These are phyloP conservation scores for Chlorophyllum brunneum DNA, from an alignment of 768 basidiomycete genomes.

Conservation along the genomic window DNA sequence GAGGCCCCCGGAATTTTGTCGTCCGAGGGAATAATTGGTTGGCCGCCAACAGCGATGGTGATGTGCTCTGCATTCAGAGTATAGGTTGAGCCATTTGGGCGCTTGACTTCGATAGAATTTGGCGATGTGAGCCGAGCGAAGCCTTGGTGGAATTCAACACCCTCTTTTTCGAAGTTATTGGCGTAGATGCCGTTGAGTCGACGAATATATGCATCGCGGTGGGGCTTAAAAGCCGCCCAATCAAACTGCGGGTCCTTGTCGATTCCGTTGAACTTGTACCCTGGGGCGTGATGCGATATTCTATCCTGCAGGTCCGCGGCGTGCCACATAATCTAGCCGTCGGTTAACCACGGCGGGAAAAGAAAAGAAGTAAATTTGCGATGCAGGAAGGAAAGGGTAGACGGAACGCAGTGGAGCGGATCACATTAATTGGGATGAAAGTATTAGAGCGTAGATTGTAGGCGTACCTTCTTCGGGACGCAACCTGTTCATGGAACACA, in stretches of 20 bases:
- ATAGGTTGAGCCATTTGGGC: slow-evolving; percentile 65
- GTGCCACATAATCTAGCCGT: slow-evolving; percentile 91
- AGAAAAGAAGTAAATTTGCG: slow-evolving; percentile 1
- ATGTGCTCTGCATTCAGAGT: slow-evolving; percentile 74
- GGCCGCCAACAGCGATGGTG: slow-evolving; percentile 83
- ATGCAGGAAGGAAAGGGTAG: neutral
- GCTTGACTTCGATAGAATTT: slow-evolving; percentile 69
- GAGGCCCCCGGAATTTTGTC: slow-evolving; percentile 84
- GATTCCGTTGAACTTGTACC: slow-evolving; percentile 67
- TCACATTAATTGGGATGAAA: neutral
- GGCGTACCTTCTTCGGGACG: slow-evolving; percentile 89
- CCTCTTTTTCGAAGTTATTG: slow-evolving; percentile 80
- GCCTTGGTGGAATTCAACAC: slow-evolving; percentile 84
- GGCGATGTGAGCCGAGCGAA: slow-evolving; percentile 68
- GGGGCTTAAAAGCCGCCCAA: slow-evolving; percentile 89
- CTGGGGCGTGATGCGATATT: slow-evolving; percentile 67
- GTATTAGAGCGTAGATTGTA: neutral
- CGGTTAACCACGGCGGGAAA: neutral
- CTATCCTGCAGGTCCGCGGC: slow-evolving; percentile 89
- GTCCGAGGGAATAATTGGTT: slow-evolving; percentile 76
- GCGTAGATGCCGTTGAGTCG: slow-evolving; percentile 90
- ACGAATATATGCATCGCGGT: slow-evolving; percentile 94
- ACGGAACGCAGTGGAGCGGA: neutral
- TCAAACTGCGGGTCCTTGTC: slow-evolving; percentile 65
- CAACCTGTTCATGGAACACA: slow-evolving; percentile 53